A percentile compares a stretch with the other conserved stretches of the same genome.
These are phyloP conservation scores for Fusarium humuli DNA, from an alignment of 2,329 filamentous ascomycete genomes.

Conservation along the genomic window DNA sequence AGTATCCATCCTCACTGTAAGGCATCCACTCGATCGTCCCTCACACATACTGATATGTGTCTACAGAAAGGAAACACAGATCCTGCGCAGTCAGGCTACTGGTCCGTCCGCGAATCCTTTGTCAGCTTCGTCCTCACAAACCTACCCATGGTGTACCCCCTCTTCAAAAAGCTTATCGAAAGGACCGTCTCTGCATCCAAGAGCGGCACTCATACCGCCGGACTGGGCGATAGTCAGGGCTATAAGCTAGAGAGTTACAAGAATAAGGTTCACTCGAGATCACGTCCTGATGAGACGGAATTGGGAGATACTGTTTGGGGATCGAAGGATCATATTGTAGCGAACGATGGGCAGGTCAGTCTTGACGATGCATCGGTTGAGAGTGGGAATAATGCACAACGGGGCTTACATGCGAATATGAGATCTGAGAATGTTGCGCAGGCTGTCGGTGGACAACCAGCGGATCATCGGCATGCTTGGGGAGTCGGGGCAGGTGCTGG, in stretches of 20 bases:
- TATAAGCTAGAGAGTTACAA: neutral
- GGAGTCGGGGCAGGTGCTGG: neutral
- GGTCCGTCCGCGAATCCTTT: neutral
- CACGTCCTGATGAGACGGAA: neutral
- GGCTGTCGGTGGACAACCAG: neutral
- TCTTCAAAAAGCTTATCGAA: neutral
- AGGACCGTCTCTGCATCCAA: neutral
- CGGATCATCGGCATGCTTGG: neutral
- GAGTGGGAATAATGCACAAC: neutral
- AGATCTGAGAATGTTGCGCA: neutral
- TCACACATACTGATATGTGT: fast-evolving
- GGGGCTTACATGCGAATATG: neutral
- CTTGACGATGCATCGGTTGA: neutral
- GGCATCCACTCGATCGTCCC: fast-evolving
- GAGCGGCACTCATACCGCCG: neutral
- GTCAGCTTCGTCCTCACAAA: slow-evolving; percentile 2
- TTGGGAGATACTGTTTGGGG: neutral
- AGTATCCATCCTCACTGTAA: neutral
- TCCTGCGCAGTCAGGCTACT: neutral
- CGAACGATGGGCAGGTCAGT: neutral
- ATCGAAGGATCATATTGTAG: neutral
- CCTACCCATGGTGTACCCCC: neutral
- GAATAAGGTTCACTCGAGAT: neutral
- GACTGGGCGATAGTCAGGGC: neutral
- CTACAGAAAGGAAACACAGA: neutral